Percentiles rank a stretch among this genome's conserved stretches.
Evolutionary conservation across 805 yeast species (phyloP).

Genomic region (Cyberlindnera lachancei): DNA sequence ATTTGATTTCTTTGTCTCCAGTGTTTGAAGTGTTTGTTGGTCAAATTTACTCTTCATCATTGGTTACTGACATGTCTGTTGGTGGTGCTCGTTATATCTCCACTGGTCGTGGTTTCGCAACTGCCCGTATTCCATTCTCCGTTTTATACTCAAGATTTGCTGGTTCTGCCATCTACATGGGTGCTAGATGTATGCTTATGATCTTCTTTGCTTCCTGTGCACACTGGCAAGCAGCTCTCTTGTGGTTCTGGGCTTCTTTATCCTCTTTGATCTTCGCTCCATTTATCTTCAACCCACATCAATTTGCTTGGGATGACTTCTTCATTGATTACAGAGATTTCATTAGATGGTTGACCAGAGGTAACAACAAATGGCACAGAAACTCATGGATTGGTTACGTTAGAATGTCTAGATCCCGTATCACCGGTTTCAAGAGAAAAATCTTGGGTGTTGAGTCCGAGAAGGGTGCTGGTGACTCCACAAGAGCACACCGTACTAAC

Average conservation of each 20-base stretch:
- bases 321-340: slow-evolving; percentile 94
- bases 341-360: slow-evolving; percentile 86
- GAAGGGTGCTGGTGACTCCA: slow-evolving; percentile 75
- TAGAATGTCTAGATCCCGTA: slow-evolving; percentile 75
- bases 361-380: slow-evolving; percentile 83
- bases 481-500: slow-evolving; percentile 77
- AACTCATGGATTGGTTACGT: slow-evolving; percentile 85
- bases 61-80: slow-evolving; percentile 62
- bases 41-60: slow-evolving; percentile 67
- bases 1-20: slow-evolving; percentile 65
- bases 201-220: slow-evolving; percentile 66
- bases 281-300: slow-evolving; percentile 94
- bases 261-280: slow-evolving; percentile 88
- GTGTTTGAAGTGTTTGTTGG: slow-evolving; percentile 80
- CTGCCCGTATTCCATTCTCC: slow-evolving; percentile 70
- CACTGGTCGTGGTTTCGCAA: slow-evolving; percentile 83
- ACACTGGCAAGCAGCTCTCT: slow-evolving; percentile 85
- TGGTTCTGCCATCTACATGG: slow-evolving; percentile 76
- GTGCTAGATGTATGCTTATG: slow-evolving; percentile 70
- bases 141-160: slow-evolving; percentile 72
- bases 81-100: slow-evolving; percentile 88
- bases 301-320: slow-evolving; percentile 93
- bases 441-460: slow-evolving; percentile 71
- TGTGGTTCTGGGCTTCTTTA: slow-evolving; percentile 96
- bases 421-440: slow-evolving; percentile 77